phyloP scores from a whole-genome alignment of 441 rosid genomes.

The Breynia disticha region DNA sequence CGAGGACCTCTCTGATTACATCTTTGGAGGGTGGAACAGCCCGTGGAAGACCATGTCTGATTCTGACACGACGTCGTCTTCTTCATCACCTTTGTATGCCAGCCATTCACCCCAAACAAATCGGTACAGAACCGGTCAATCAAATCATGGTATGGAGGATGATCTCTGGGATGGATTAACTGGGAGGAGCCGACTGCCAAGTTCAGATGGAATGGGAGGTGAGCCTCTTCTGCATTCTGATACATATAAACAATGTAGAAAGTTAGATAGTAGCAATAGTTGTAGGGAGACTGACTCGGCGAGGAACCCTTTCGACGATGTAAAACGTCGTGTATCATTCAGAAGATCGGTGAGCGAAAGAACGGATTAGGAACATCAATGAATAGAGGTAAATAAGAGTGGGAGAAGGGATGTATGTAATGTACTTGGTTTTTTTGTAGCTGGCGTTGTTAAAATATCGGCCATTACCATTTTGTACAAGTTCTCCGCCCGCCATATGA shows the following conservation, averaged over 20 bases:
- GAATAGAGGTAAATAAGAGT: constrained; percentile 25
- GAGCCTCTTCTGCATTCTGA: constrained; percentile 34
- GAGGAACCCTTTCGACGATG: constrained; percentile 28
- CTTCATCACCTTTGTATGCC: constrained; percentile 53
- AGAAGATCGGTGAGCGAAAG: constrained; percentile 36
- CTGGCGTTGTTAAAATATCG: constrained; percentile 21
- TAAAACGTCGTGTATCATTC: constrained; percentile 32
- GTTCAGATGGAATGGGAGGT: constrained; percentile 22
- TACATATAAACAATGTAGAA: constrained; percentile 35
- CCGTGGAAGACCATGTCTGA: constrained; percentile 38
- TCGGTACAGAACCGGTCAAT: constrained; percentile 16
- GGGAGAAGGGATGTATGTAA: constrained; percentile 17
- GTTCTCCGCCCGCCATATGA: not conserved
- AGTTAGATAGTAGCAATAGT: constrained; percentile 27
- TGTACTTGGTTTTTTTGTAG: constrained; percentile 11
- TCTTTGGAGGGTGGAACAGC: constrained; percentile 54
- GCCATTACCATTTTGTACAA: constrained; percentile 29
- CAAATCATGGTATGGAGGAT: constrained; percentile 6
- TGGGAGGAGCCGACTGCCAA: constrained; percentile 16
- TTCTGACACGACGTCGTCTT: constrained; percentile 50
- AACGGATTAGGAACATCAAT: constrained; percentile 19
- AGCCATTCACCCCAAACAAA: constrained; percentile 24
- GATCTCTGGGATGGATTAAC: constrained; percentile 9
- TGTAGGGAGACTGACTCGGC: constrained; percentile 32
- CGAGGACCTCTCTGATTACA: constrained; percentile 69